phyloP scores from a whole-genome alignment of 768 basidiomycete species.

The Lentinus brumalis region DNA sequence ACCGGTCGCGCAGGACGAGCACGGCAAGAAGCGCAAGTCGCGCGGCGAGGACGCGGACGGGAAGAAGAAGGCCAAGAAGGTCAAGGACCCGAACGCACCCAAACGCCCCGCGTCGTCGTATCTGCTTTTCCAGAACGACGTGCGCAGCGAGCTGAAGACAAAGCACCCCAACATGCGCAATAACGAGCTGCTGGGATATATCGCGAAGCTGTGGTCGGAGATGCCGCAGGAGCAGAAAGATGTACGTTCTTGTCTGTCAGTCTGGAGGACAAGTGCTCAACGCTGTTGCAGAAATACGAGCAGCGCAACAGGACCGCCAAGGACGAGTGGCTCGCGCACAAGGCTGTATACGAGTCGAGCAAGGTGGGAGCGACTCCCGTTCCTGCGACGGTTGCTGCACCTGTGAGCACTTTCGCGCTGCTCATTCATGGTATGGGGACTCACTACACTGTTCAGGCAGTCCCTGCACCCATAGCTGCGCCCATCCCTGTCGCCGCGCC shows the following conservation, averaged over 20 bases:
- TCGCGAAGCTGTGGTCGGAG: slow-evolving; percentile 72
- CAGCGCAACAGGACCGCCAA: slow-evolving; percentile 59
- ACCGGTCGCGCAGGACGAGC: slow-evolving; percentile 20
- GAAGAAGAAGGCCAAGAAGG: slow-evolving; percentile 63
- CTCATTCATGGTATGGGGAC: background rate
- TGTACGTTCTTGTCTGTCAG: slow-evolving; percentile 48
- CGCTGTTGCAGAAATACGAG: slow-evolving; percentile 49
- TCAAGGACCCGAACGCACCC: slow-evolving; percentile 89
- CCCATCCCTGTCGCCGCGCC: background rate
- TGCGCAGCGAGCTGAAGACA: slow-evolving; percentile 72
- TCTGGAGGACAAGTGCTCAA: slow-evolving; percentile 2
- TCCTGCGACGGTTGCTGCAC: slow-evolving; percentile 1
- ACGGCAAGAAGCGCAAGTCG: slow-evolving; percentile 20
- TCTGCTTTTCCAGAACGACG: slow-evolving; percentile 91
- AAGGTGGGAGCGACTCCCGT: slow-evolving; percentile 43
- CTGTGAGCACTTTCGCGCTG: background rate
- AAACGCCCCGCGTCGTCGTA: slow-evolving; percentile 93
- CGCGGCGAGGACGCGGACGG: slow-evolving; percentile 24
- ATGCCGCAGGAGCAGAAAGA: slow-evolving; percentile 72
- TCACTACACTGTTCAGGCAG: background rate
- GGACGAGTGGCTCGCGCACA: slow-evolving; percentile 60
- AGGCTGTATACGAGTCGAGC: slow-evolving; percentile 64
- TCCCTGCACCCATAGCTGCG: background rate
- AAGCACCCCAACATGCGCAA: slow-evolving; percentile 66
- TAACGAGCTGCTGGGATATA: slow-evolving; percentile 68